These are phyloP conservation scores for Escovopsis sp. DNA, from an alignment of 2,329 filamentous ascomycete species.

Conservation along the genomic window DNA sequence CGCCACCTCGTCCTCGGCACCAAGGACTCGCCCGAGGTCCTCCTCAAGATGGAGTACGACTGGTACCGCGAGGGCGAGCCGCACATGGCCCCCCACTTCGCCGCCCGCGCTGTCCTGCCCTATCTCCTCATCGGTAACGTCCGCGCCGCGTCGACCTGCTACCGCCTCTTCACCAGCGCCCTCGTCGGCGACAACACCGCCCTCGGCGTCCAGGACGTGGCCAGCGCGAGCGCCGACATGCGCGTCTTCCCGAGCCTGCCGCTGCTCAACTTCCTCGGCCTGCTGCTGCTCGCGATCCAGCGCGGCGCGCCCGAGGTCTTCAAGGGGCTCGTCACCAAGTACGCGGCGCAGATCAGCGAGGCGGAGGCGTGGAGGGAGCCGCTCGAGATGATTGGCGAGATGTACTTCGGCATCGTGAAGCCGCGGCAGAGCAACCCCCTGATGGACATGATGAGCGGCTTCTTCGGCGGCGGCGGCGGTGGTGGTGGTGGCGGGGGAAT, in stretches of 20 bases:
- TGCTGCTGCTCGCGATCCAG: conserved; percentile 72
- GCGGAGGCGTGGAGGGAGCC: conserved; percentile 64
- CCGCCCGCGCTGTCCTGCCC: conserved; percentile 72
- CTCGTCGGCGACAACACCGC: conserved; percentile 26
- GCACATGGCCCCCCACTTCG: conserved; percentile 75
- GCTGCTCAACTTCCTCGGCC: conserved; percentile 83
- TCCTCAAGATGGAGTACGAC: conserved; percentile 73
- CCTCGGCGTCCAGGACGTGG: conserved; percentile 68
- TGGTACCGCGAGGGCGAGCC: conserved; percentile 88
- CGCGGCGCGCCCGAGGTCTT: conserved; percentile 65
- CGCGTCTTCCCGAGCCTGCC: conserved; percentile 81
- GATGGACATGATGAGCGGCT: conserved; percentile 94
- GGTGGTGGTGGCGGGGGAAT: conserved; percentile 13
- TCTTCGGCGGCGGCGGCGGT: conserved; percentile 64
- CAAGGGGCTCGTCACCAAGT: conserved; percentile 68
- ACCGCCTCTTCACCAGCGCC: conserved; percentile 43
- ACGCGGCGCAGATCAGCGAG: conserved; percentile 64
- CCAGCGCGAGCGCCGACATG: conserved; percentile 54
- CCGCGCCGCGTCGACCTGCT: conserved; percentile 70
- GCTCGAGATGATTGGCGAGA: conserved; percentile 77
- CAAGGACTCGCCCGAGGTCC: conserved; percentile 66
- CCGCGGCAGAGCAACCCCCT: conserved; percentile 83
- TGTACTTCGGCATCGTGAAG: conserved; percentile 88
- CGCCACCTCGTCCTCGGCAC: conserved; percentile 79
- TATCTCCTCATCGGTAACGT: conserved; percentile 86